Evolutionary conservation across 176 grass and related monocot species (phyloP).

Genomic region (Guadua angustifolia): DNA sequence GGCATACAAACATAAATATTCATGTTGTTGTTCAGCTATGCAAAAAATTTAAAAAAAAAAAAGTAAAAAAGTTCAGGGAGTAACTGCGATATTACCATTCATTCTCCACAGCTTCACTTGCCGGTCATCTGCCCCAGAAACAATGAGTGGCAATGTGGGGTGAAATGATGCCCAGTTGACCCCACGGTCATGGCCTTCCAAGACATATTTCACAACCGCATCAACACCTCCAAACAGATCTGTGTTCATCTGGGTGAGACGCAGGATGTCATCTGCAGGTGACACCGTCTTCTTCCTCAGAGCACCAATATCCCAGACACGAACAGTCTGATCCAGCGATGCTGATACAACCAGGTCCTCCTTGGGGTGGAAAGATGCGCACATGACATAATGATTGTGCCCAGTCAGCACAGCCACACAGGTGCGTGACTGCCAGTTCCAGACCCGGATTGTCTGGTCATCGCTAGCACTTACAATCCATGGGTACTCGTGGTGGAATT

Average conservation of each 20-base stretch:
- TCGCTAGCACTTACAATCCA: constrained; percentile 87
- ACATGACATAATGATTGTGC: constrained; percentile 93
- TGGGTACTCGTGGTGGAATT: constrained; percentile 86
- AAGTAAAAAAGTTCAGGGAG: neutral
- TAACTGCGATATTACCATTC: constrained; percentile 58
- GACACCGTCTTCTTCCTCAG: constrained; percentile 79
- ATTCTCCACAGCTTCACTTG: constrained; percentile 90
- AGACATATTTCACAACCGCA: constrained; percentile 78
- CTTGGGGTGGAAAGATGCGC: constrained; percentile 79
- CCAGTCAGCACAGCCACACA: constrained; percentile 79
- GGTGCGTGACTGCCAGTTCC: constrained; percentile 82
- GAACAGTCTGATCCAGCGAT: constrained; percentile 79
- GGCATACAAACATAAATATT: neutral
- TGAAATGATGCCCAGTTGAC: constrained; percentile 92
- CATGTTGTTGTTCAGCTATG: neutral
- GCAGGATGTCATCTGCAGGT: constrained; percentile 57
- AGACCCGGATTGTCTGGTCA: constrained; percentile 85
- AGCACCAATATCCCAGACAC: constrained; percentile 81
- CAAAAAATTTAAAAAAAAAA: neutral
- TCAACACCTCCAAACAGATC: constrained; percentile 80
- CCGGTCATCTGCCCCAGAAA: constrained; percentile 80
- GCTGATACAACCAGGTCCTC: constrained; percentile 82
- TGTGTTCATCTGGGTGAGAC: constrained; percentile 70
- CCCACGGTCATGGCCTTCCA: constrained; percentile 89
- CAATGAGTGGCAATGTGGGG: constrained; percentile 72